These are phyloP conservation scores for Backusella parvicylindrica DNA, from an alignment of 192 early-diverging fungal genomes.

Conservation along the genomic window DNA sequence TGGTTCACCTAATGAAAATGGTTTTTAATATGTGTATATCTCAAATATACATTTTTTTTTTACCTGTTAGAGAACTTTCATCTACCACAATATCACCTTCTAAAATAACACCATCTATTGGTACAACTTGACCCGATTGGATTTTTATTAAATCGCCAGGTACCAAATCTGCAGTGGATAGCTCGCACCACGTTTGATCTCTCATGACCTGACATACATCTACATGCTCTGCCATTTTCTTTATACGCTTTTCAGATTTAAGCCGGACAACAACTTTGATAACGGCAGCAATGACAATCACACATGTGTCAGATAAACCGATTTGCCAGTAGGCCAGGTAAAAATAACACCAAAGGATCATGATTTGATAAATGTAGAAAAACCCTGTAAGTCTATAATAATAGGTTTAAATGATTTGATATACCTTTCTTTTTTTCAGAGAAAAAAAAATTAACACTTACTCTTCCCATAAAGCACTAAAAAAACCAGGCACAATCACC, in stretches of 20 bases:
- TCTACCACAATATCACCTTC: slow-evolving; percentile 57
- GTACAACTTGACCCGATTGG: slow-evolving; percentile 25
- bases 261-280: slow-evolving; percentile 46
- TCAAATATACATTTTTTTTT: neutral
- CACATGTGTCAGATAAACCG: slow-evolving; percentile 44
- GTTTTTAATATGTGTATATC: neutral
- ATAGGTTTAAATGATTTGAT: too few relatives aligned
- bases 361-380: slow-evolving; percentile 52
- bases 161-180: slow-evolving; percentile 51
- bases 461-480: slow-evolving; percentile 51
- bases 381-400: slow-evolving; percentile 40
- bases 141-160: slow-evolving; percentile 63
- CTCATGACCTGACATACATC: slow-evolving; percentile 44
- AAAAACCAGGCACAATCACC: slow-evolving; percentile 52
- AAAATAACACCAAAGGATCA: slow-evolving; percentile 47
- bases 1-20: slow-evolving; percentile 41
- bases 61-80: slow-evolving; percentile 56
- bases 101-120: slow-evolving; percentile 54
- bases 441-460: slow-evolving; percentile 27
- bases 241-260: slow-evolving; percentile 50
- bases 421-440: too few relatives aligned
- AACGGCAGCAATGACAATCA: slow-evolving; percentile 46
- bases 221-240: slow-evolving; percentile 51
- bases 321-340: slow-evolving; percentile 53
- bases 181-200: slow-evolving; percentile 45